These are phyloP conservation scores for Fraxinus latifolia DNA, from an alignment of 305 asterid genomes.

Conservation along the genomic window DNA sequence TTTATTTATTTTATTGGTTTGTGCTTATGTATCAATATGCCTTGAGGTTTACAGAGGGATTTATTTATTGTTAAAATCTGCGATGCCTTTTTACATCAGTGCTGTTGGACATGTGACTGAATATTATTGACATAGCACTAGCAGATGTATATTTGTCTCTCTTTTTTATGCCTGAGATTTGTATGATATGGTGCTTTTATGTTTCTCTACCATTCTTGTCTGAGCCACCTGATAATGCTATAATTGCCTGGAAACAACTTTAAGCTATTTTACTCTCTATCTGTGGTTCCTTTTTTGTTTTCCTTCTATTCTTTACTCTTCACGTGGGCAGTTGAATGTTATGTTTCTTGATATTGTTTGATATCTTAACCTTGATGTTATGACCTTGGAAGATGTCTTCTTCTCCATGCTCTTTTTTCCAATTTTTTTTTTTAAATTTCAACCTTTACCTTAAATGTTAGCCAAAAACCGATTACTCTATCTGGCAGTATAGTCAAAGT, in stretches of 20 bases:
- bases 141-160: neutral
- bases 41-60: neutral
- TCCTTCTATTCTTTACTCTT: neutral
- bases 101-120: neutral
- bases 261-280: neutral
- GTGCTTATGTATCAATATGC: neutral
- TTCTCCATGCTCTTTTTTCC: neutral
- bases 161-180: neutral
- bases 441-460: neutral
- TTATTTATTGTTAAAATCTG: neutral
- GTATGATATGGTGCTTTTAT: neutral
- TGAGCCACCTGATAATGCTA: neutral
- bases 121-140: neutral
- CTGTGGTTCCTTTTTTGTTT: neutral
- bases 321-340: neutral
- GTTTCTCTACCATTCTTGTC: neutral
- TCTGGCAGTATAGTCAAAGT: neutral
- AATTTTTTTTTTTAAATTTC: neutral
- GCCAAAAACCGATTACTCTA: neutral
- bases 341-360: slow-evolving; percentile 30
- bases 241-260: neutral
- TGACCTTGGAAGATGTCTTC: neutral
- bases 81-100: neutral
- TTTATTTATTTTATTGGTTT: neutral
- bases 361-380: slow-evolving; percentile 24